Percentiles rank a stretch among this genome's conserved stretches.
Conservation (phyloP, 1,284 basidiomycete genomes). For the Erythrobasidium hasegawianum region DNA sequence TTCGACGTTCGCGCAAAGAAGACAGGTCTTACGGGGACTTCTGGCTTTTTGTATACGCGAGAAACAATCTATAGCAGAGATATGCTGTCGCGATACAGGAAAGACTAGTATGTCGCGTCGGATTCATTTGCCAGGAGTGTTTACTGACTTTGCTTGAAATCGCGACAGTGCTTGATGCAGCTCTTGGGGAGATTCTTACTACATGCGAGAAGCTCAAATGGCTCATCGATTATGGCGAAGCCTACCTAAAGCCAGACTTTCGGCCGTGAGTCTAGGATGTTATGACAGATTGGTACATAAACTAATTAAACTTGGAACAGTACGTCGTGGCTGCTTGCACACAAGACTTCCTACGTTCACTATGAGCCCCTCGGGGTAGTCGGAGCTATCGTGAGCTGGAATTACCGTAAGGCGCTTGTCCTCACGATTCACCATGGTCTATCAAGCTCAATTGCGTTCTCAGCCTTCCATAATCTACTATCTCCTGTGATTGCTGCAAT, state of each 20-base stretch:
- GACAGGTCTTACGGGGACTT: slow-evolving; percentile 75
- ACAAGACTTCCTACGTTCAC: slow-evolving; percentile 73
- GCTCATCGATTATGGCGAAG: slow-evolving; percentile 76
- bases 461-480: slow-evolving; percentile 86
- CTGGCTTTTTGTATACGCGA: slow-evolving; percentile 86
- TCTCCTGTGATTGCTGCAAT: slow-evolving; percentile 86
- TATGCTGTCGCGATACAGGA: slow-evolving; percentile 91
- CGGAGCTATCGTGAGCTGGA: slow-evolving; percentile 82
- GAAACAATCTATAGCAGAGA: slow-evolving; percentile 74
- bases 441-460: not conserved
- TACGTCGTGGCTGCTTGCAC: slow-evolving; percentile 71
- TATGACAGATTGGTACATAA: not conserved
- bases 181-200: slow-evolving; percentile 81
- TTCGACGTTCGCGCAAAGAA: slow-evolving; percentile 70
- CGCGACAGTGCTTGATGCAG: slow-evolving; percentile 66
- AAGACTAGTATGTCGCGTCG: slow-evolving; percentile 60
- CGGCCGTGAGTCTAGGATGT: slow-evolving; percentile 52
- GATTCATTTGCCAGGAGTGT: not conserved
- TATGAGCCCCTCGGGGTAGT: slow-evolving; percentile 94
- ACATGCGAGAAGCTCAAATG: slow-evolving; percentile 72
- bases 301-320: not conserved
- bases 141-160: slow-evolving; percentile 44
- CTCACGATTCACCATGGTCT: too few species aligned
- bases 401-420: slow-evolving; percentile 57
- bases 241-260: slow-evolving; percentile 64